Percentiles rank a stretch among this genome's conserved stretches.
phyloP scores from a whole-genome alignment of 2,329 filamentous ascomycete species.

The Neonectria ditissima region DNA sequence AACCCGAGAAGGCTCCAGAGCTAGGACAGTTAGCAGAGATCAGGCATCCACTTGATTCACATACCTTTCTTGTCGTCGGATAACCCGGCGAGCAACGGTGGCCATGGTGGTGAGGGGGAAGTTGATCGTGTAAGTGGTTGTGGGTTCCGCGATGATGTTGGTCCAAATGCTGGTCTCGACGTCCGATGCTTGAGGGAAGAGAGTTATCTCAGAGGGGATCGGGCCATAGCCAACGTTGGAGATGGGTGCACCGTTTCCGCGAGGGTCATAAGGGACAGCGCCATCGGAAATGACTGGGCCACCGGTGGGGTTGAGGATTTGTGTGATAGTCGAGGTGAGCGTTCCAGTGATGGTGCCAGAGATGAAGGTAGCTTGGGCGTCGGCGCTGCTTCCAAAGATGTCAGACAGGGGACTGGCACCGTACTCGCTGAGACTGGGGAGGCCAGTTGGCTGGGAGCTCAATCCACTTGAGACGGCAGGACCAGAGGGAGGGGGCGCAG shows the following conservation, averaged over 20 bases:
- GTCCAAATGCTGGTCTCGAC: slow-evolving; percentile 54
- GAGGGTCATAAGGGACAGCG: slow-evolving; percentile 31
- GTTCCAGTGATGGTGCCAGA: slow-evolving; percentile 42
- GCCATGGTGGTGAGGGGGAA: slow-evolving; percentile 54
- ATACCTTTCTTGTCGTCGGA: slow-evolving; percentile 48
- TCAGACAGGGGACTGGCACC: slow-evolving; percentile 37
- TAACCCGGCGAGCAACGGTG: slow-evolving; percentile 44
- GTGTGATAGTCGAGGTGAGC: slow-evolving; percentile 40
- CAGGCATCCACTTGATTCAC: slow-evolving; percentile 9
- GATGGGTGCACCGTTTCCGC: slow-evolving; percentile 28
- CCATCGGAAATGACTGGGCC: slow-evolving; percentile 37
- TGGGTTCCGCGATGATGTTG: slow-evolving; percentile 53
- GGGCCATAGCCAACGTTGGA: slow-evolving; percentile 42
- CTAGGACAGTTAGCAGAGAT: slow-evolving; percentile 36
- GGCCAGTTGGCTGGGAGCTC: slow-evolving; percentile 23
- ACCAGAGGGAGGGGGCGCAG: slow-evolving; percentile 28
- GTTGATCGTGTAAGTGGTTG: slow-evolving; percentile 55
- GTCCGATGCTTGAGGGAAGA: slow-evolving; percentile 42
- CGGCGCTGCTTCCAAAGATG: slow-evolving; percentile 34
- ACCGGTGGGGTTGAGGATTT: slow-evolving; percentile 40
- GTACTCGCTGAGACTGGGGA: slow-evolving; percentile 46
- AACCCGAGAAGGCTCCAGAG: slow-evolving; percentile 33
- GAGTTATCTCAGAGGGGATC: slow-evolving; percentile 33
- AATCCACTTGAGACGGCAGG: slow-evolving; percentile 29
- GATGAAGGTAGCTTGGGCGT: slow-evolving; percentile 26